Conservation (phyloP, 192 early-diverging fungal genomes). For the Rhizoclosmatium sp. region DNA sequence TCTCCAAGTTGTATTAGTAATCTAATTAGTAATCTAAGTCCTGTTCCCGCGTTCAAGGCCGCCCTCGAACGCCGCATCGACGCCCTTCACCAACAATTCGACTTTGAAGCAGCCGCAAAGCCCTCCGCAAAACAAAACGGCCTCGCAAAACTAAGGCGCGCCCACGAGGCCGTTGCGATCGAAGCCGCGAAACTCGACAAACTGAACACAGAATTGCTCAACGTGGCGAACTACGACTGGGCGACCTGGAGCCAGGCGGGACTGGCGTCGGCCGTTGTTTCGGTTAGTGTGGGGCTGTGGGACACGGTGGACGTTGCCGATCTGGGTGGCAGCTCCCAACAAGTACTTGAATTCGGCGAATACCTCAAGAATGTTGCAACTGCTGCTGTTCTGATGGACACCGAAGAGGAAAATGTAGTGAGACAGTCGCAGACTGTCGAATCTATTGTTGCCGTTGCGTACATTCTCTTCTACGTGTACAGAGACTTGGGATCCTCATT, state of each 20-base stretch:
- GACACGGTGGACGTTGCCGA: background rate
- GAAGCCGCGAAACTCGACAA: background rate
- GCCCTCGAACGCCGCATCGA: background rate
- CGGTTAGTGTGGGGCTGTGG: background rate
- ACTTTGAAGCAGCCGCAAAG: background rate
- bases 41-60: background rate
- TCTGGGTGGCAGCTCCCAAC: no score
- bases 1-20: no score
- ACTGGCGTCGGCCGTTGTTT: background rate
- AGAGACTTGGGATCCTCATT: slow-evolving; percentile 38
- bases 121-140: background rate
- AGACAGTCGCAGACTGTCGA: slow-evolving; percentile 1
- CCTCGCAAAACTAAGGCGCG: background rate
- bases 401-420: background rate
- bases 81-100: background rate
- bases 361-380: background rate
- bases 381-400: background rate
- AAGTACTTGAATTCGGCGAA: background rate
- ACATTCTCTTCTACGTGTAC: slow-evolving; percentile 42
- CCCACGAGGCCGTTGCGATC: slow-evolving; percentile 8
- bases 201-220: background rate
- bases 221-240: background rate
- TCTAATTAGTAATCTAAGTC: background rate
- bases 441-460: slow-evolving; percentile 33
- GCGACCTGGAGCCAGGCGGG: background rate